Percentiles rank a stretch among this genome's conserved stretches.
These are phyloP conservation scores for Pyricularia grisea DNA, from an alignment of 2,329 filamentous ascomycete genomes.

Conservation along the genomic window DNA sequence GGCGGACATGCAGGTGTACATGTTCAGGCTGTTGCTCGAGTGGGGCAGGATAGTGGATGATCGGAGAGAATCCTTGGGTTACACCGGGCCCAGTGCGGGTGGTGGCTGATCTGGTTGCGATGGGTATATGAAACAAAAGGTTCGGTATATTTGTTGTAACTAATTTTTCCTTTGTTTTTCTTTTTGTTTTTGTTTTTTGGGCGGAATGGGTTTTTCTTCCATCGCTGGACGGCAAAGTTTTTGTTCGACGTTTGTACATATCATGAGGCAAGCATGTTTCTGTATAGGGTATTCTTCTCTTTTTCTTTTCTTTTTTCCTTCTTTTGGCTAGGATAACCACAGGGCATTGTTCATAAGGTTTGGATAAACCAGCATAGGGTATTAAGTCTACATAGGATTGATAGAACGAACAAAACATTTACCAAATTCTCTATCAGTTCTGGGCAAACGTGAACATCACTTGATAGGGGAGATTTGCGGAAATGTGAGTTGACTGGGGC, in stretches of 20 bases:
- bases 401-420: no score
- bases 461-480: no score
- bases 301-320: no score
- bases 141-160: background rate
- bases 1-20: conserved; percentile 51
- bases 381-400: background rate
- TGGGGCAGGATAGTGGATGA: conserved; percentile 33
- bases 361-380: background rate
- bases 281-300: background rate
- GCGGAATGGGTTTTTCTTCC: background rate
- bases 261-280: background rate
- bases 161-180: background rate
- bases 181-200: no score
- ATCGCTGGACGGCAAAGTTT: background rate
- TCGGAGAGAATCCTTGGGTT: conserved; percentile 24
- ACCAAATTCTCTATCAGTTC: no score
- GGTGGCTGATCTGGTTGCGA: background rate
- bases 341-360: background rate
- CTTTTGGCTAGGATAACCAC: background rate
- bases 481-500: no score
- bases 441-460: no score
- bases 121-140: background rate
- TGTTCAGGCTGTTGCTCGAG: conserved; percentile 42
- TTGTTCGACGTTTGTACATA: background rate
- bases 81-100: conserved; percentile 5